These are phyloP conservation scores for Colletotrichum tabaci DNA, from an alignment of 2,329 filamentous ascomycete species.

Conservation along the genomic window DNA sequence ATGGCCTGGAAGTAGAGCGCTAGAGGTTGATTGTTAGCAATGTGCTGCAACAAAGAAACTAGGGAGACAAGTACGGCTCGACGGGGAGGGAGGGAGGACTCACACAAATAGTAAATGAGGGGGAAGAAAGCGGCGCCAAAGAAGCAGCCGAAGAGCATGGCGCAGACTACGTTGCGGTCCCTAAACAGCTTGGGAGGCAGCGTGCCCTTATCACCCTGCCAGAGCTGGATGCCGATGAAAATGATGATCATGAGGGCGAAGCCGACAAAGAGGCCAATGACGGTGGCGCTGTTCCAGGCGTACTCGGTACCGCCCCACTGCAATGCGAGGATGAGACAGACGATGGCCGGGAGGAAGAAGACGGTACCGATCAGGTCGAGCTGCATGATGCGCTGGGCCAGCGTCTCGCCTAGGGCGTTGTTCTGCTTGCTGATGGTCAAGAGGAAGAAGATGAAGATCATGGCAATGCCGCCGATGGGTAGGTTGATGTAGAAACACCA, in stretches of 20 bases:
- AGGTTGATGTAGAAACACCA: constrained; percentile 67
- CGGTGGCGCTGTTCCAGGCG: constrained; percentile 63
- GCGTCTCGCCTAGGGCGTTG: constrained; percentile 51
- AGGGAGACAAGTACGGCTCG: neutral
- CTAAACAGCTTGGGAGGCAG: constrained; percentile 65
- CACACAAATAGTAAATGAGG: constrained; percentile 68
- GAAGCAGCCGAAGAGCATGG: constrained; percentile 60
- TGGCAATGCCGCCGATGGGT: constrained; percentile 63
- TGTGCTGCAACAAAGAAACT: neutral
- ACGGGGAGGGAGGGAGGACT: constrained; percentile 43
- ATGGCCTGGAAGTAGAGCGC: constrained; percentile 70
- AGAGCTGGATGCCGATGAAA: constrained; percentile 64
- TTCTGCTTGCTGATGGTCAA: constrained; percentile 54
- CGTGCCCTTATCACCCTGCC: constrained; percentile 63
- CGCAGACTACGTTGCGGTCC: constrained; percentile 58
- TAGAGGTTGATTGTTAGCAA: constrained; percentile 41
- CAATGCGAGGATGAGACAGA: constrained; percentile 69
- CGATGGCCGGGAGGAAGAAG: constrained; percentile 66
- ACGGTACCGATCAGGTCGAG: constrained; percentile 69
- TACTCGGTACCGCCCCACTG: constrained; percentile 70
- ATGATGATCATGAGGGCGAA: constrained; percentile 60
- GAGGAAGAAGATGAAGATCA: constrained; percentile 62
- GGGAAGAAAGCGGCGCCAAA: constrained; percentile 68
- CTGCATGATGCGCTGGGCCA: constrained; percentile 57
- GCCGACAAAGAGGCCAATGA: constrained; percentile 67